phyloP scores from a whole-genome alignment of 2,329 filamentous ascomycete species.

The Plectosphaerella sp. region DNA sequence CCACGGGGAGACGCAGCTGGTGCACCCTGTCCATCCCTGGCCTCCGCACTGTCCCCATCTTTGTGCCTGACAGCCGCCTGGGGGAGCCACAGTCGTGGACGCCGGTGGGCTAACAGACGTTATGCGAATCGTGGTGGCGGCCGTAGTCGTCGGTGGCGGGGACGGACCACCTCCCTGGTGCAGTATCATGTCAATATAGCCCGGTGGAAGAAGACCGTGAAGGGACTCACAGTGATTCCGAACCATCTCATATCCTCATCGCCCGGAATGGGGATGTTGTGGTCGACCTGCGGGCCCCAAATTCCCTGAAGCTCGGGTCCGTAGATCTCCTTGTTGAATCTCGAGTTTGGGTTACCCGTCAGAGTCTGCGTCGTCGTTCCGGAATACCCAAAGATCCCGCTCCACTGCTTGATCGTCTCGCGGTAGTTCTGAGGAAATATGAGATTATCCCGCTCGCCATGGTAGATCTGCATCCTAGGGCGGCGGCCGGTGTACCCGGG shows the following conservation, averaged over 20 bases:
- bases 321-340: constrained; percentile 25
- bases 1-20: neutral
- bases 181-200: no score
- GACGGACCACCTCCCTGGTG: no score
- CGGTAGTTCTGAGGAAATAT: constrained; percentile 49
- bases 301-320: constrained; percentile 26
- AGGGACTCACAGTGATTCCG: constrained; percentile 6
- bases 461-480: constrained; percentile 54
- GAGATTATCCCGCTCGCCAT: constrained; percentile 46
- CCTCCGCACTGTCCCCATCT: constrained; percentile 2
- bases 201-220: no score
- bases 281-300: constrained; percentile 24
- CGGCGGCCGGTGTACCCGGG: constrained; percentile 37
- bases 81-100: no score
- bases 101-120: no score
- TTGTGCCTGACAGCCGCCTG: no score
- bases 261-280: constrained; percentile 24
- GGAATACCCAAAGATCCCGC: constrained; percentile 38
- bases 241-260: constrained; percentile 20
- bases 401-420: constrained; percentile 55
- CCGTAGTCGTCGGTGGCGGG: no score
- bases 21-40: neutral
- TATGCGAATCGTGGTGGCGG: no score
- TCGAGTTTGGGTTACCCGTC: constrained; percentile 19
- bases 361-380: constrained; percentile 19